Evolutionary conservation across 805 yeast genomes (phyloP).

Genomic region (Schwanniomyces pseudopolymorphus): DNA sequence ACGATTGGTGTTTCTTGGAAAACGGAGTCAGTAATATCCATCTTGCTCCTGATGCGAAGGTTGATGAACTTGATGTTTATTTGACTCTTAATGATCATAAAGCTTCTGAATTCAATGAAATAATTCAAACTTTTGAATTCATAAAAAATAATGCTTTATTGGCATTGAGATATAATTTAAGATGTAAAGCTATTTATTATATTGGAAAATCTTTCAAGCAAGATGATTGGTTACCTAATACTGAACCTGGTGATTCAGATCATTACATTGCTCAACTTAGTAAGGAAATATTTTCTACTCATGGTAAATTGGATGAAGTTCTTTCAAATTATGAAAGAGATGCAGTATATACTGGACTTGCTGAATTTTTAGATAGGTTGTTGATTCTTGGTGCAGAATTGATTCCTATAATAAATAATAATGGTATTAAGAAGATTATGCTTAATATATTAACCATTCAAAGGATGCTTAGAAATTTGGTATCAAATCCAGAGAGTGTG

Average conservation of each 20-base stretch:
- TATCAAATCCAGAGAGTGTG: conserved; percentile 50
- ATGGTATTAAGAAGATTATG: conserved; percentile 59
- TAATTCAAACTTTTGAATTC: conserved; percentile 30
- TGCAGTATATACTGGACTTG: conserved; percentile 44
- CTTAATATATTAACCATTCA: conserved; percentile 65
- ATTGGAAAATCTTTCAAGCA: conserved; percentile 48
- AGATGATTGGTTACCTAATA: conserved; percentile 50
- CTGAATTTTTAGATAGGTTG: conserved; percentile 50
- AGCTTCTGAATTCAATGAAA: conserved; percentile 33
- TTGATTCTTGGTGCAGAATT: conserved; percentile 53
- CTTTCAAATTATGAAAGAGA: conserved; percentile 33
- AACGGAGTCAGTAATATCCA: conserved; percentile 27
- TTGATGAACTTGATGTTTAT: conserved; percentile 24
- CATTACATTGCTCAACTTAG: conserved; percentile 51
- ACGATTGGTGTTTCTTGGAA: conserved; percentile 43
- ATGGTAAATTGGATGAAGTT: conserved; percentile 38
- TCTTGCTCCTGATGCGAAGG: conserved; percentile 15
- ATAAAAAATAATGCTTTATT: conserved; percentile 41
- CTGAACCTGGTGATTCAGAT: conserved; percentile 62
- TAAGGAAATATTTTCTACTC: conserved; percentile 46
- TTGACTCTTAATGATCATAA: conserved; percentile 33
- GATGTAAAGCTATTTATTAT: conserved; percentile 52
- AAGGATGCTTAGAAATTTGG: conserved; percentile 64
- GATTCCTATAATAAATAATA: conserved; percentile 50
- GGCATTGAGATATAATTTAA: conserved; percentile 56